Evolutionary conservation across 441 rosid species (phyloP).

Genomic region (Geranium incanum): DNA sequence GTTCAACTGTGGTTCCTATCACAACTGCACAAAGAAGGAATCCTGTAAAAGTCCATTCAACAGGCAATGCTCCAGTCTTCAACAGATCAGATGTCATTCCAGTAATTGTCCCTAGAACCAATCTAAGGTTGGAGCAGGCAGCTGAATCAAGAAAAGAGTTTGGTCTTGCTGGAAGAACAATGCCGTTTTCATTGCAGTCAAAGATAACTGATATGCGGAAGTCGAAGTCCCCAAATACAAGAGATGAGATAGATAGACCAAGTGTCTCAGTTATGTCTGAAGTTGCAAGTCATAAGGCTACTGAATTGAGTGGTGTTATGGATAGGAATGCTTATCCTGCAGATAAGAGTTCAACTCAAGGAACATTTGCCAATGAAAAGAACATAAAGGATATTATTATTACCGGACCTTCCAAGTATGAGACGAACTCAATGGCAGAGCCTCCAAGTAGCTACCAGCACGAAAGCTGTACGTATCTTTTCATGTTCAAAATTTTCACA

Average conservation of each 20-base stretch:
- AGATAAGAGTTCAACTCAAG: slow-evolving; percentile 40
- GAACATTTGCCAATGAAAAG: slow-evolving; percentile 46
- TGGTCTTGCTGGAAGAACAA: slow-evolving; percentile 80
- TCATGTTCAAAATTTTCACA: neutral
- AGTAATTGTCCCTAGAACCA: slow-evolving; percentile 76
- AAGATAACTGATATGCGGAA: slow-evolving; percentile 56
- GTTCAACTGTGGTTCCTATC: slow-evolving; percentile 39
- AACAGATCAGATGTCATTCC: slow-evolving; percentile 54
- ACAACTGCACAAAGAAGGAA: slow-evolving; percentile 49
- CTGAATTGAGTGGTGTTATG: slow-evolving; percentile 32
- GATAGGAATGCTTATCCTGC: slow-evolving; percentile 39
- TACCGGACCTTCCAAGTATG: slow-evolving; percentile 41
- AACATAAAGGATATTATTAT: slow-evolving; percentile 44
- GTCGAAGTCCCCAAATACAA: slow-evolving; percentile 44
- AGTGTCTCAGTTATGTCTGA: slow-evolving; percentile 39
- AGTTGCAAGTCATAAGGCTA: slow-evolving; percentile 35
- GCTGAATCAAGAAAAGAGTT: slow-evolving; percentile 67
- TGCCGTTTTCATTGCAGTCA: slow-evolving; percentile 96
- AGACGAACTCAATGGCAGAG: slow-evolving; percentile 39
- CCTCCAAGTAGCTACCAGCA: slow-evolving; percentile 45
- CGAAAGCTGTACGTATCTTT: slow-evolving; percentile 52
- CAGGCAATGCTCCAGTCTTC: slow-evolving; percentile 43
- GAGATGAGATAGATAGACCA: slow-evolving; percentile 59
- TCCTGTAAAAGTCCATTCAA: slow-evolving; percentile 39
- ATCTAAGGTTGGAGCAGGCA: slow-evolving; percentile 46